A percentile compares a stretch with the other conserved stretches of the same genome.
These are phyloP conservation scores for Aureobasidium sp. DNA, from an alignment of 2,329 filamentous ascomycete species.

Conservation along the genomic window DNA sequence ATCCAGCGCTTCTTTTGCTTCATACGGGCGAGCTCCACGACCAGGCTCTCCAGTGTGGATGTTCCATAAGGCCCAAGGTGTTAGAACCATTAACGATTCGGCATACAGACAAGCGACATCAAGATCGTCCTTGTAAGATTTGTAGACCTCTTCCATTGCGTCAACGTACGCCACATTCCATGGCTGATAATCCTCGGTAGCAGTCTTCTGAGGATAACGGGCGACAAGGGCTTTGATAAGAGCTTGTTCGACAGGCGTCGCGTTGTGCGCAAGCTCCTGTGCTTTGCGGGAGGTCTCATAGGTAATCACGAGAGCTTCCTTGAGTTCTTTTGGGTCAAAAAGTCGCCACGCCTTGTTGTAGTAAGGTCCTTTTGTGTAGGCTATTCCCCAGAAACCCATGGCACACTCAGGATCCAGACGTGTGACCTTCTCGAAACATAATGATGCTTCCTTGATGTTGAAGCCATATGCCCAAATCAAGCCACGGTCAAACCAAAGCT, in stretches of 20 bases:
- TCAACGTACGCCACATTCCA: slow-evolving; percentile 54
- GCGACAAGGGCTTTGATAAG: slow-evolving; percentile 54
- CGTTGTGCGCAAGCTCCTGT: slow-evolving; percentile 26
- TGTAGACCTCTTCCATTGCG: slow-evolving; percentile 51
- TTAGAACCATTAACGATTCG: slow-evolving; percentile 57
- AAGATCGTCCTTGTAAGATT: slow-evolving; percentile 45
- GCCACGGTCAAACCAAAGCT: slow-evolving; percentile 63
- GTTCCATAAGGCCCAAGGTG: slow-evolving; percentile 58
- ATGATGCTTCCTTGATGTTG: slow-evolving; percentile 62
- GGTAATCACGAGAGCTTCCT: slow-evolving; percentile 40
- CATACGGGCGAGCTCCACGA: slow-evolving; percentile 45
- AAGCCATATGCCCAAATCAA: slow-evolving; percentile 68
- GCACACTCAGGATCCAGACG: slow-evolving; percentile 45
- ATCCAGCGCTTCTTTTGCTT: slow-evolving; percentile 52
- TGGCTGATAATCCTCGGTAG: slow-evolving; percentile 20
- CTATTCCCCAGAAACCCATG: slow-evolving; percentile 62
- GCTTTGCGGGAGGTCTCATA: slow-evolving; percentile 40
- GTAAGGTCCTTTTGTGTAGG: slow-evolving; percentile 65
- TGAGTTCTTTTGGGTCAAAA: slow-evolving; percentile 55
- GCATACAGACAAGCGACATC: slow-evolving; percentile 56
- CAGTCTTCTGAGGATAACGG: slow-evolving; percentile 45
- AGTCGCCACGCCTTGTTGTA: slow-evolving; percentile 72
- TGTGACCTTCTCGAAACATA: slow-evolving; percentile 56
- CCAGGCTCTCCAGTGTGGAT: slow-evolving; percentile 49
- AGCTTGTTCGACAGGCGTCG: slow-evolving; percentile 48